These are phyloP conservation scores for Salmacisia buchloeana DNA, from an alignment of 1,284 basidiomycete species.

Conservation along the genomic window DNA sequence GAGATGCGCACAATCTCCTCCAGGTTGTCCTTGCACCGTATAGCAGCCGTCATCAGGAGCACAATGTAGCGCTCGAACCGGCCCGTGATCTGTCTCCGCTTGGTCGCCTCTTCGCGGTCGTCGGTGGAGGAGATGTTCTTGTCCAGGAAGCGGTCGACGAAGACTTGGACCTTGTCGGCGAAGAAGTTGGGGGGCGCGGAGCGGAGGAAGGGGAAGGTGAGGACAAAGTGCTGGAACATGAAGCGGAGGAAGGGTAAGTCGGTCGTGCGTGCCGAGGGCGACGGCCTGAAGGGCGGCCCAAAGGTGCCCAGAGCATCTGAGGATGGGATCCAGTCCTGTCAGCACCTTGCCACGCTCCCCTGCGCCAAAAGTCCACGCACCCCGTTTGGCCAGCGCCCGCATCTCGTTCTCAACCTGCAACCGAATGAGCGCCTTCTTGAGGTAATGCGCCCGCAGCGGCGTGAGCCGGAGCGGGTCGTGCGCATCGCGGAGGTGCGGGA, in stretches of 20 bases:
- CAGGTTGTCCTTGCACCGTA: slow-evolving; percentile 13
- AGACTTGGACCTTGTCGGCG: slow-evolving; percentile 47
- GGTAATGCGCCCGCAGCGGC: slow-evolving; percentile 83
- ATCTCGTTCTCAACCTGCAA: slow-evolving; percentile 65
- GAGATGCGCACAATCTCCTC: slow-evolving; percentile 46
- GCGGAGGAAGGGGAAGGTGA: slow-evolving; percentile 47
- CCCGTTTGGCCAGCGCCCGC: slow-evolving; percentile 25
- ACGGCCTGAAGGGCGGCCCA: slow-evolving; percentile 46
- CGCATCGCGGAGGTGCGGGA: slow-evolving; percentile 16
- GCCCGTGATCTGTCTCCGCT: slow-evolving; percentile 27
- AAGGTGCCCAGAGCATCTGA: slow-evolving; percentile 43
- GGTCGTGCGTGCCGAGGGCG: slow-evolving; percentile 21
- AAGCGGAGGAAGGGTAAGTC: slow-evolving; percentile 44
- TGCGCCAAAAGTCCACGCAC: slow-evolving; percentile 9
- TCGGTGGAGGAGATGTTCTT: slow-evolving; percentile 37
- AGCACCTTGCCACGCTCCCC: background rate
- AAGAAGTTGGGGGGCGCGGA: slow-evolving; percentile 48
- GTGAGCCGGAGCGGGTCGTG: slow-evolving; percentile 56
- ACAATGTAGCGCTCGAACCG: slow-evolving; percentile 36
- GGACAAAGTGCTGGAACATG: slow-evolving; percentile 47
- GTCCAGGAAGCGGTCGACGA: slow-evolving; percentile 42
- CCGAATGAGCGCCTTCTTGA: slow-evolving; percentile 87
- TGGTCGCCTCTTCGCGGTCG: slow-evolving; percentile 33
- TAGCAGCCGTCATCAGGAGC: slow-evolving; percentile 38
- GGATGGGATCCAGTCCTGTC: background rate